Percentiles rank a stretch among this genome's conserved stretches.
Conservation (phyloP, 2,329 filamentous ascomycete species). For the Hypoxylon sp. region DNA sequence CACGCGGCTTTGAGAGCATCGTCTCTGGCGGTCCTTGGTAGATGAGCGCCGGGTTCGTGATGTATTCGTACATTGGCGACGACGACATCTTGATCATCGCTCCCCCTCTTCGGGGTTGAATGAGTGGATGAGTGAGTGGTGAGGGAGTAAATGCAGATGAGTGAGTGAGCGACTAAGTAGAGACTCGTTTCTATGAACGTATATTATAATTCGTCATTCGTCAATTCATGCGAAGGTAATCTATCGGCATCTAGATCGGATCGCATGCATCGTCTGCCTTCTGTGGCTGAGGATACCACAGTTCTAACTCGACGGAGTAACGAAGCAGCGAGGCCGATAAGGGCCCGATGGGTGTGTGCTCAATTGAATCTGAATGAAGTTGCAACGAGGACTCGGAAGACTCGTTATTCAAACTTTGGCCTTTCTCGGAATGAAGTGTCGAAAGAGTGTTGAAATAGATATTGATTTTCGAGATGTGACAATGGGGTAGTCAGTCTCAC, state of each 20-base stretch:
- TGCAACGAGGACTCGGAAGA: neutral
- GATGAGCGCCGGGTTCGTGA: constrained; percentile 51
- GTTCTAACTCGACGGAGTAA: neutral
- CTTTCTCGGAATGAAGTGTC: neutral
- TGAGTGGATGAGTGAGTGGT: neutral
- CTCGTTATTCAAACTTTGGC: neutral
- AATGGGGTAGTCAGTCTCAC: neutral
- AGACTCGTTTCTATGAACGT: neutral
- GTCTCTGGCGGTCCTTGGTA: constrained; percentile 46
- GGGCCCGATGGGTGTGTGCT: neutral
- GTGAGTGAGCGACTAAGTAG: neutral
- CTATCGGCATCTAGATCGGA: neutral
- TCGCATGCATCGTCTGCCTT: neutral
- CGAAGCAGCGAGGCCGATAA: neutral
- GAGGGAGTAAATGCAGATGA: neutral
- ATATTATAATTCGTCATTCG: neutral
- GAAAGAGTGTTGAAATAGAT: neutral
- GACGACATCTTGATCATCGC: neutral
- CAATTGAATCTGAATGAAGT: neutral
- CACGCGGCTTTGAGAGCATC: constrained; percentile 37
- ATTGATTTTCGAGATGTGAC: neutral
- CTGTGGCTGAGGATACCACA: neutral
- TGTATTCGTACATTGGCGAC: constrained; percentile 31
- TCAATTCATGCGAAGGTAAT: neutral
- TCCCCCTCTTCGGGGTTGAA: neutral